Base-by-base conservation (phyloP, 495 filamentous ascomycete genomes). In the Tuber magnatum region DNA sequence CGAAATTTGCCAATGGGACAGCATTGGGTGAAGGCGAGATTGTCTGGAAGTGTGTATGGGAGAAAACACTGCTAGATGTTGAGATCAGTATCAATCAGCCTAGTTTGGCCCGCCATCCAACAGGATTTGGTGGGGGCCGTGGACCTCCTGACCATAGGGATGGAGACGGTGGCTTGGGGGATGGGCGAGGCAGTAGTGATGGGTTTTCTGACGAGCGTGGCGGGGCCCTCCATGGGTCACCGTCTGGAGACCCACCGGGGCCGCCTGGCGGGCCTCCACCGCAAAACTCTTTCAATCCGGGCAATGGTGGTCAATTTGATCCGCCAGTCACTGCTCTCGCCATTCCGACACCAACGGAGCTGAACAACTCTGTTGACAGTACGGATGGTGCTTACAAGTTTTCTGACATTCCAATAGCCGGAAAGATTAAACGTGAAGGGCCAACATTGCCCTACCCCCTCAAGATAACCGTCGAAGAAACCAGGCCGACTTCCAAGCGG, bases 31-130 rank as follows among this genome's bases (percentile, higher is more conserved):
- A 75, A 20, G 74, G 73, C 8, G 80, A 82, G 40, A 77, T 82
- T 38, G 77, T 81, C 4, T 82, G 80, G 80, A 82, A 75, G 68
- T 82, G 80, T 65, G 44, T 75, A 44, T 82, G 80, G 80, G 80
- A 81, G 41, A 82, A 82, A 70, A 79, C 80, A 3, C 77, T 82
- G 2, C 68, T 82, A 8, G 80, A 82, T 39, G 77, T 82, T 16
- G 80, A 82, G 39, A 44, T 82, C 14, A 73, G 76, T 10, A 73
- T 77, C 32, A 70, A 74, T 71, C 69, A 77, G 22, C 44, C 69
- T 20, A 76, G 70, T 61, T 61, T 61, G 51, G 51, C 51, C 51
- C 28, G n/a, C 12, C n/a, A 0, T 32, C 51, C 51, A 32, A 61
- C 3, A 32, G 51, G 10, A 61, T 32, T 40, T 56, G 48, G 12